Evolutionary conservation across 2,329 filamentous ascomycete genomes (phyloP).

Genomic region (Rhynchosporium agropyri): DNA sequence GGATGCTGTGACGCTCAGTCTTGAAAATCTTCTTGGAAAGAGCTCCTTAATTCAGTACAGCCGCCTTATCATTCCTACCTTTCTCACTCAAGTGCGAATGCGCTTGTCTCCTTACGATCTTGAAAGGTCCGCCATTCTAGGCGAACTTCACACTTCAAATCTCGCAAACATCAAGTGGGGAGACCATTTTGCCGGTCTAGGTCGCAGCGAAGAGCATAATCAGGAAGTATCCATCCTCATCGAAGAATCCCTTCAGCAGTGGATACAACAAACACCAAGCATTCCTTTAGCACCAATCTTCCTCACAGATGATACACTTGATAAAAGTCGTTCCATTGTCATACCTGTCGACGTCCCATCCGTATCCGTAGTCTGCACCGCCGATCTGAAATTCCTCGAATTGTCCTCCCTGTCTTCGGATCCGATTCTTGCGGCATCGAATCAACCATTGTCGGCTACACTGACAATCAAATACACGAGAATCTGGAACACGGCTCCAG

Average conservation of each 20-base stretch:
- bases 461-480: conserved; percentile 66
- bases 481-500: conserved; percentile 56
- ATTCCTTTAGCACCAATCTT: conserved; percentile 35
- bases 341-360: conserved; percentile 91
- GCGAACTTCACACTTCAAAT: conserved; percentile 53
- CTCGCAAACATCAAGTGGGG: conserved; percentile 53
- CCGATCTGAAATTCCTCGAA: conserved; percentile 61
- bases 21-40: conserved; percentile 47
- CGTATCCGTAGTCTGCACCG: conserved; percentile 80
- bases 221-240: conserved; percentile 37
- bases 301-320: conserved; percentile 34
- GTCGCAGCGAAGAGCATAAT: conserved; percentile 37
- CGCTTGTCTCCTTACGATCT: conserved; percentile 55
- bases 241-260: conserved; percentile 33
- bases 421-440: conserved; percentile 54
- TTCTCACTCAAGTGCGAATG: conserved; percentile 49
- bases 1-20: conserved; percentile 48
- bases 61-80: conserved; percentile 49
- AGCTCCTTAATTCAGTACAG: conserved; percentile 51
- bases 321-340: conserved; percentile 65
- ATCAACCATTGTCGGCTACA: conserved; percentile 65
- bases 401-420: conserved; percentile 43
- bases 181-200: conserved; percentile 54
- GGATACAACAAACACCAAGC: conserved; percentile 34
- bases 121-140: conserved; percentile 58